Evolutionary conservation across 345 rosid species (phyloP).

Genomic region (Excoecaria agallocha): DNA sequence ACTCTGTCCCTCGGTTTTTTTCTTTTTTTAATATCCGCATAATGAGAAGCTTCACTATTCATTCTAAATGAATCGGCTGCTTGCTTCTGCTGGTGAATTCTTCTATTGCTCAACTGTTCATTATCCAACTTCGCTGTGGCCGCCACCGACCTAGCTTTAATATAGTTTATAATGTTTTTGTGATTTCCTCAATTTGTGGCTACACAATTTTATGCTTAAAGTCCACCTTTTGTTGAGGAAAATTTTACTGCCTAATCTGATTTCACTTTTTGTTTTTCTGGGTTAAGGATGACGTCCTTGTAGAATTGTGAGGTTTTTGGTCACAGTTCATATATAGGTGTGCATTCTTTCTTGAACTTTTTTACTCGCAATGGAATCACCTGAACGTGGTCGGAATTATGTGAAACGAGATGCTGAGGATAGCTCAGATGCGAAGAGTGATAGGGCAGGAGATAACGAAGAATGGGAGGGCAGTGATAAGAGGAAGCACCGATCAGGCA

Average conservation of each 20-base stretch:
- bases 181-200: background rate
- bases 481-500: conserved; percentile 62
- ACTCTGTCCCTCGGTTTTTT: too few species aligned
- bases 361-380: conserved; percentile 51
- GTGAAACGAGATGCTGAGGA: conserved; percentile 46
- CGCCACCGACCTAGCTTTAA: too few species aligned
- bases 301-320: background rate
- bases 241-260: background rate
- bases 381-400: conserved; percentile 47
- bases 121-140: too few species aligned
- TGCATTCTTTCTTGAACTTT: background rate
- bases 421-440: conserved; percentile 42
- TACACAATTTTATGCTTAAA: background rate
- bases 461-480: conserved; percentile 60
- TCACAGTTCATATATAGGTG: background rate
- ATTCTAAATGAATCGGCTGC: too few species aligned
- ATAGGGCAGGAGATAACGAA: conserved; percentile 49
- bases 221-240: background rate
- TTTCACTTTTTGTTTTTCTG: background rate
- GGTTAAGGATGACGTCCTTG: background rate
- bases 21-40: too few species aligned
- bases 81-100: too few species aligned
- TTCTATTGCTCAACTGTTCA: too few species aligned
- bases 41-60: too few species aligned
- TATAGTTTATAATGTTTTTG: too few species aligned